Evolutionary conservation across 495 filamentous ascomycete genomes (phyloP).

Genomic region (Aspergillus nidulans): DNA sequence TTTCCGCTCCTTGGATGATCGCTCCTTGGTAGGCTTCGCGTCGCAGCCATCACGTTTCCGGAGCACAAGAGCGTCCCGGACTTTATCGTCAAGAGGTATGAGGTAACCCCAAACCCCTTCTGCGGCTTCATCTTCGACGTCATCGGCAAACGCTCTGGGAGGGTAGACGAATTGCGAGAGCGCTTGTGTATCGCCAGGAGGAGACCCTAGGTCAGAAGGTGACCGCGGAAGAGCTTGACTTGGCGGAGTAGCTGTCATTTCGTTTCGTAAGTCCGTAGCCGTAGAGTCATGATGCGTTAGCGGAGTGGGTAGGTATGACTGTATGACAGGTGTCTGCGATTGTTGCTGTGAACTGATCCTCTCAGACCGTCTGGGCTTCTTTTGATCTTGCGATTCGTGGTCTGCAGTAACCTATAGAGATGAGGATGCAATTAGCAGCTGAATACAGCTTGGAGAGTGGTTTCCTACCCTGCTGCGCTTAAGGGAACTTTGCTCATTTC

Average conservation of each 20-base stretch:
- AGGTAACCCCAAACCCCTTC: conserved; percentile 97
- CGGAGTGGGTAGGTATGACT: conserved; percentile 76
- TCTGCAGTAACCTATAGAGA: conserved; percentile 35
- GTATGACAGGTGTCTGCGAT: conserved; percentile 54
- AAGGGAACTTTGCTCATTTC: conserved; percentile 48
- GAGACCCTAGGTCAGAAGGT: conserved; percentile 55
- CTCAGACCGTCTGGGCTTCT: conserved; percentile 51
- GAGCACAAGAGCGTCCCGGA: conserved; percentile 68
- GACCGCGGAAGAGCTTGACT: conserved; percentile 51
- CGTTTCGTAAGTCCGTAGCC: conserved; percentile 60
- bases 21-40: conserved; percentile 41
- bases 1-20: conserved; percentile 20
- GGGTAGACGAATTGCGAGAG: conserved; percentile 77
- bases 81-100: conserved; percentile 67
- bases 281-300: conserved; percentile 65
- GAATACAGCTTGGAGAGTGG: background rate
- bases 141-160: conserved; percentile 67
- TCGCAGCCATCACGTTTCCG: conserved; percentile 64
- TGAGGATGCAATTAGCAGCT: background rate
- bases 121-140: conserved; percentile 72
- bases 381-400: conserved; percentile 38
- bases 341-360: conserved; percentile 50
- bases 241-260: conserved; percentile 68
- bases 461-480: conserved; percentile 47
- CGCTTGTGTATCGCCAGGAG: conserved; percentile 60